Percentiles rank a stretch among this genome's conserved stretches.
Evolutionary conservation across 73 alveolate species (phyloP).

Genomic region (Urostyla sp.): DNA sequence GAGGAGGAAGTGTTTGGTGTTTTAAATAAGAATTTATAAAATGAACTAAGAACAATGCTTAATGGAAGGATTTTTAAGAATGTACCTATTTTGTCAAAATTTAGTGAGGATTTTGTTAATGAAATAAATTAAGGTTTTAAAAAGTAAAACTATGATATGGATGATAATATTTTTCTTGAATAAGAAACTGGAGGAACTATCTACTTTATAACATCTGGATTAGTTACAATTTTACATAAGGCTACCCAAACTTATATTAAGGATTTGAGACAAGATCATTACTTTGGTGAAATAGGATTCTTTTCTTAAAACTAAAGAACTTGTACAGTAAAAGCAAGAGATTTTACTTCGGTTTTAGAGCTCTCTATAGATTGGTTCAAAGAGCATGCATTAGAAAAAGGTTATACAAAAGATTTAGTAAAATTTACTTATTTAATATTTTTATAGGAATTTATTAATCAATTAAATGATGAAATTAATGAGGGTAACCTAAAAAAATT

Average conservation of each 20-base stretch:
- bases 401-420: conserved; percentile 73
- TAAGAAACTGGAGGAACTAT: conserved; percentile 77
- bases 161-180: conserved; percentile 80
- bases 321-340: conserved; percentile 81
- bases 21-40: conserved; percentile 72
- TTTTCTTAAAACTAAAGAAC: conserved; percentile 81
- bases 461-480: conserved; percentile 54
- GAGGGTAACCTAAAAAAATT: conserved; percentile 46
- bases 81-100: conserved; percentile 69
- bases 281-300: conserved; percentile 89
- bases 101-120: conserved; percentile 63
- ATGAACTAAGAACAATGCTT: conserved; percentile 68
- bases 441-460: conserved; percentile 54
- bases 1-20: conserved; percentile 80
- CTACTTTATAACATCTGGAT: conserved; percentile 81
- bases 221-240: conserved; percentile 73
- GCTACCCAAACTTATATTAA: conserved; percentile 66
- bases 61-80: conserved; percentile 75
- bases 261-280: conserved; percentile 72
- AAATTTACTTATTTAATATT: not conserved
- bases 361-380: conserved; percentile 66
- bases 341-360: conserved; percentile 77
- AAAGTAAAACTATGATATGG: conserved; percentile 82
- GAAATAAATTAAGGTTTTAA: conserved; percentile 66
- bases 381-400: conserved; percentile 34